A percentile compares a stretch with the other conserved stretches of the same genome.
Evolutionary conservation across 805 yeast species (phyloP).

Genomic region (Phaffomyces thermotolerans): DNA sequence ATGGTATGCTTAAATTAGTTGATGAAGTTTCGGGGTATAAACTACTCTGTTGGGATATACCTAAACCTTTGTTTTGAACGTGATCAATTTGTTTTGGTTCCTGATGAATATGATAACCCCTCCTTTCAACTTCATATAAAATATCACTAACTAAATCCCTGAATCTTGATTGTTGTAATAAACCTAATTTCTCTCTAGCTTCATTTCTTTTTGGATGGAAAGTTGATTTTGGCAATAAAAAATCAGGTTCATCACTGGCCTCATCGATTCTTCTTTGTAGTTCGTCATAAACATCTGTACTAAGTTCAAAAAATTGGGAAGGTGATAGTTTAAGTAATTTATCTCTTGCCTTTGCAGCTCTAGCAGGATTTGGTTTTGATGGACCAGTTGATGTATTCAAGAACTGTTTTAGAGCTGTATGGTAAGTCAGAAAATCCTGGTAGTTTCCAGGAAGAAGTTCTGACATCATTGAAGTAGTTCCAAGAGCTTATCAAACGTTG

Average conservation of each 20-base stretch:
- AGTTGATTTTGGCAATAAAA: constrained; percentile 57
- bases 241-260: constrained; percentile 50
- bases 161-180: constrained; percentile 74
- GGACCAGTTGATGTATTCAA: constrained; percentile 18
- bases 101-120: constrained; percentile 43
- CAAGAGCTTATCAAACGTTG: too few relatives aligned
- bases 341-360: constrained; percentile 79
- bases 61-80: not conserved
- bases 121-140: constrained; percentile 74
- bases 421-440: constrained; percentile 16
- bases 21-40: not conserved
- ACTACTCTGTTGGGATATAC: not conserved
- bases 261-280: constrained; percentile 69
- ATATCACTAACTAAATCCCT: constrained; percentile 89
- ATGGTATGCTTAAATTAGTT: not conserved
- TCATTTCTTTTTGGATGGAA: constrained; percentile 94
- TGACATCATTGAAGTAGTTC: constrained; percentile 6
- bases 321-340: constrained; percentile 74
- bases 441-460: constrained; percentile 14
- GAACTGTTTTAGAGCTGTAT: constrained; percentile 19
- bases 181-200: constrained; percentile 86
- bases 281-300: constrained; percentile 94
- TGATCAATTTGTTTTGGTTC: not conserved
- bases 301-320: constrained; percentile 80
- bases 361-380: constrained; percentile 26